phyloP scores from a whole-genome alignment of 2,329 filamentous ascomycete genomes.

The Tetracladium maxilliforme region DNA sequence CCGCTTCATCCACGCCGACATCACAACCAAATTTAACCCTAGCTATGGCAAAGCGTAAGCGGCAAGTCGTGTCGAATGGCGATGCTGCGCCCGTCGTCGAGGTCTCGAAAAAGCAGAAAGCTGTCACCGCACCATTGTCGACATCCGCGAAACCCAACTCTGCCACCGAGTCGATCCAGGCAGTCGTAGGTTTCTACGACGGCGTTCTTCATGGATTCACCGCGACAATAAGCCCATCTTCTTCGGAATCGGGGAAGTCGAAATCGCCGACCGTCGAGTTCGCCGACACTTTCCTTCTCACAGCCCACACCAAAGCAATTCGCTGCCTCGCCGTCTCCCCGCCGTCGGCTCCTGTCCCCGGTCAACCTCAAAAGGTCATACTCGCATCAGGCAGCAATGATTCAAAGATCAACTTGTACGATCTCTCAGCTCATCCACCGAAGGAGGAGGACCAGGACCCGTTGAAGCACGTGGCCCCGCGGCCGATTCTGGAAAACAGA shows the following conservation, averaged over 20 bases:
- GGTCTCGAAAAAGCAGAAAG: too few species aligned
- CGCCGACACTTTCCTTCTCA: conserved; percentile 89
- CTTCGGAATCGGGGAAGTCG: conserved; percentile 15
- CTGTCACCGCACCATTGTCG: conserved; percentile 6
- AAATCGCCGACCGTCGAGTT: conserved; percentile 43
- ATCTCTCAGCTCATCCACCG: conserved; percentile 57
- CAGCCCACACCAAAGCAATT: conserved; percentile 81
- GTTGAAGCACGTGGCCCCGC: conserved; percentile 53
- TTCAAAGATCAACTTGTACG: conserved; percentile 90
- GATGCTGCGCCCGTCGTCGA: too few species aligned
- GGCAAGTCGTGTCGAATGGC: too few species aligned
- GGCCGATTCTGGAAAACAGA: conserved; percentile 67
- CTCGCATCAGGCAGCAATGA: conserved; percentile 87
- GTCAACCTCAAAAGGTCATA: conserved; percentile 66
- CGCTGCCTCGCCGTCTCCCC: conserved; percentile 79
- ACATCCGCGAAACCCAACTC: conserved; percentile 9
- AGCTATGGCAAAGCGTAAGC: too few species aligned
- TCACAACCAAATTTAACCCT: too few species aligned
- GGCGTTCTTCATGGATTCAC: conserved; percentile 81
- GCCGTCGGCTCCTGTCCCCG: conserved; percentile 43
- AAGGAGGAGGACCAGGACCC: conserved; percentile 39
- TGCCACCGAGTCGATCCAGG: conserved; percentile 47
- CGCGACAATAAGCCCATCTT: conserved; percentile 43
- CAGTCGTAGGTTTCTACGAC: conserved; percentile 89
- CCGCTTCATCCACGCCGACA: too few species aligned